Base-by-base conservation (phyloP, 768 basidiomycete species). In the Boletus tomentosulus region DNA sequence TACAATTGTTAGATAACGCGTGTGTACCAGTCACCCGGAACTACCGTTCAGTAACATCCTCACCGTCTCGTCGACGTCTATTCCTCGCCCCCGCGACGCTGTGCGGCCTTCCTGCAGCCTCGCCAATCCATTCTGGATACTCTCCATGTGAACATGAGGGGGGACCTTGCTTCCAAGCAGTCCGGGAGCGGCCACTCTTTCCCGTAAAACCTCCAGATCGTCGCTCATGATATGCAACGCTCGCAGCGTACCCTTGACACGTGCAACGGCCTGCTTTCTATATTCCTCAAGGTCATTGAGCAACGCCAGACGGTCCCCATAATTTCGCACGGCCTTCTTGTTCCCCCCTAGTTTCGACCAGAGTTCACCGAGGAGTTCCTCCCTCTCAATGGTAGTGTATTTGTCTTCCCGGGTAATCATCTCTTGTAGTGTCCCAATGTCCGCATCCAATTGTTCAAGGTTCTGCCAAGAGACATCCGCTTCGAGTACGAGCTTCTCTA, bases 141-240 rank as follows among this genome's bases (percentile, higher is more conserved):
- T 88, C 71, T 80, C 80, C 69, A 91, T 82, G 60, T 91, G 88
- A 22, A 90, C 87, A 54, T 86, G 83, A 4, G 86, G 72, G 4
- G 88, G 86, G 15, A 89, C 74, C 39, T 71, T 72, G n/a, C 79
- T 68, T 5, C 80, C 83, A 11, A 80, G 66, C 5, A 91, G 68
- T 47, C 83, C 82, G 1, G 89, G 88, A 31, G 81, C 78, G 4
- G 86, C 79, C 1, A 88, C 86, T 16, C 85, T 74, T 63, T 88
- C 85, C 56, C 89, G 75, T 55, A 92, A 69, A 42, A 88, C 87
- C 63, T 88, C 87, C 76, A 91, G 82, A 57, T 90, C 87, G 34
- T 80, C 83, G 57, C 80, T 80, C 82, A 90, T 80, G 37, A 73
- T 72, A 28, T 80, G 70, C 56, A 92, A 69, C 10, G 81, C 76